phyloP scores from a whole-genome alignment of 257 asterid species.

The Lycium ferocissimum region DNA sequence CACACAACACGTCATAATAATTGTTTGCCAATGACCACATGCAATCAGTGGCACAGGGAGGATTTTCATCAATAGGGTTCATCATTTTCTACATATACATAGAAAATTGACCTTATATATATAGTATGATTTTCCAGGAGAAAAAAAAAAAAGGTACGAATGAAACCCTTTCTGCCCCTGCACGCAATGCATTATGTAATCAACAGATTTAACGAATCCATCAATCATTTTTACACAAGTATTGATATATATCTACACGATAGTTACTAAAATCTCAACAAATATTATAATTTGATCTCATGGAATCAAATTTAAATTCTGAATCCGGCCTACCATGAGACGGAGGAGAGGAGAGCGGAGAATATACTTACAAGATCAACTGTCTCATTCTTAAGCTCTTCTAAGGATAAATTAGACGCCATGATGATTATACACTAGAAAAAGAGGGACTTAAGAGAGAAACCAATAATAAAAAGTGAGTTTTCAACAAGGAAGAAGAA shows the following conservation, averaged over 20 bases:
- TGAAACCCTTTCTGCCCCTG: background rate
- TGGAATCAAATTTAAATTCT: background rate
- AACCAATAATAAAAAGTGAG: conserved; percentile 17
- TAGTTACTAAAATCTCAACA: background rate
- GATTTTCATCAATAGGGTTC: background rate
- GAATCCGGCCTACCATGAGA: background rate
- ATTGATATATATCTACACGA: background rate
- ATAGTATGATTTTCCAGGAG: background rate
- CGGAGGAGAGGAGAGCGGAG: background rate
- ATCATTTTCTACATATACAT: background rate
- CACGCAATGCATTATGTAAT: background rate
- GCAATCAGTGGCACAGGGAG: background rate
- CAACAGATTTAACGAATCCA: background rate
- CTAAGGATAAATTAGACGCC: conserved; percentile 17
- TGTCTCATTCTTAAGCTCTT: conserved; percentile 13
- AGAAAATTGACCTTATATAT: background rate
- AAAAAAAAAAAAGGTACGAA: background rate
- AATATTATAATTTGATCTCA: background rate
- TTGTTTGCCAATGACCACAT: background rate
- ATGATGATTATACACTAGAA: background rate
- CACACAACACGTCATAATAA: background rate
- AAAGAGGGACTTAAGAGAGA: background rate
- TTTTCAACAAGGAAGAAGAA: conserved; percentile 28
- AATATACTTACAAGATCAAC: conserved; percentile 29
- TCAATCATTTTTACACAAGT: background rate